Conservation (phyloP, 2,329 filamentous ascomycete genomes). For the Tricladium varicosporioides region DNA sequence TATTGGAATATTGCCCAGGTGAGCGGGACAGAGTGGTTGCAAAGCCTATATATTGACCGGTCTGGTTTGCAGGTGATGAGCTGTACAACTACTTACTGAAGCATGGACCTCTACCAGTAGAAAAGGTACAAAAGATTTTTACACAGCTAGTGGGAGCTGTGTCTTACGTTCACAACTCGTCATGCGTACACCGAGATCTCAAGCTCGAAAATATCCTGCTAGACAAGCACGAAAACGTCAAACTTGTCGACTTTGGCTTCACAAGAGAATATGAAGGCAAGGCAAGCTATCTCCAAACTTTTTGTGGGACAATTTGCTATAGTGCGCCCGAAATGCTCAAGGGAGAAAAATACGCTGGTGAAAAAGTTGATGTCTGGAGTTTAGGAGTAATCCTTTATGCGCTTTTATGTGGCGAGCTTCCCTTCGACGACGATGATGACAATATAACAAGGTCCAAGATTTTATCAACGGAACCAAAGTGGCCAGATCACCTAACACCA, state of each 20-base stretch:
- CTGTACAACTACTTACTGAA: slow-evolving; percentile 93
- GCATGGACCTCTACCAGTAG: slow-evolving; percentile 77
- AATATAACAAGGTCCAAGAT: slow-evolving; percentile 82
- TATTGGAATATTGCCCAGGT: slow-evolving; percentile 94
- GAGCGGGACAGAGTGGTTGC: slow-evolving; percentile 32
- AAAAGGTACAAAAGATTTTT: slow-evolving; percentile 94
- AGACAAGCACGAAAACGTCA: slow-evolving; percentile 96
- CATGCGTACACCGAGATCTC: slow-evolving; percentile 92
- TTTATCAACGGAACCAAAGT: slow-evolving; percentile 79
- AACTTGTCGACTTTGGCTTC: slow-evolving; percentile 96
- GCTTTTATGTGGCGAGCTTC: slow-evolving; percentile 78
- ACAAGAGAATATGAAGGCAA: slow-evolving; percentile 96
- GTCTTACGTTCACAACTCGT: slow-evolving; percentile 89
- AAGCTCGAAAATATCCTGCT: slow-evolving; percentile 96
- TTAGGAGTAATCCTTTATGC: slow-evolving; percentile 83
- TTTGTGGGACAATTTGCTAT: slow-evolving; percentile 97
- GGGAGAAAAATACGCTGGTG: slow-evolving; percentile 94
- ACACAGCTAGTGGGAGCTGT: slow-evolving; percentile 94
- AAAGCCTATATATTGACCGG: slow-evolving; percentile 30
- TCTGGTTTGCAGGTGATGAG: slow-evolving; percentile 69
- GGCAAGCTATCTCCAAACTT: slow-evolving; percentile 91
- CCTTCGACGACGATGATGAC: slow-evolving; percentile 96
- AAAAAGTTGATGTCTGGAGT: slow-evolving; percentile 98
- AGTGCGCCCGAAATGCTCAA: slow-evolving; percentile 98
- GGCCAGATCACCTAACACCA: slow-evolving; percentile 73